phyloP scores from a whole-genome alignment of 2,329 filamentous ascomycete species.

The Drechslerella coelobrocha region DNA sequence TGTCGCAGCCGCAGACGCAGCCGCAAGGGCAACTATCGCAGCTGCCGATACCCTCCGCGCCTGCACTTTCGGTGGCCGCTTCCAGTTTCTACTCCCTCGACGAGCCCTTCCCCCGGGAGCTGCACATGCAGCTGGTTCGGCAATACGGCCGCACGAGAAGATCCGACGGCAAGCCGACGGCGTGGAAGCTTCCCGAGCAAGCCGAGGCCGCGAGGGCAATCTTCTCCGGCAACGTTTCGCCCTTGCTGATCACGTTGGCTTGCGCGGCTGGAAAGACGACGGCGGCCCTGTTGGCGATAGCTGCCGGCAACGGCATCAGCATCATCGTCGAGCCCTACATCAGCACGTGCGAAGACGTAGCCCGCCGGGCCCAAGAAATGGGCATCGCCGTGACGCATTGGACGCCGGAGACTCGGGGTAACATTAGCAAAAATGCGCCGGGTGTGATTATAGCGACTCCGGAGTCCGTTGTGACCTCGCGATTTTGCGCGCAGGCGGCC shows the following conservation, averaged over 20 bases:
- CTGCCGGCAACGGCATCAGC: slow-evolving; percentile 4
- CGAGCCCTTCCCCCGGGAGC: background rate
- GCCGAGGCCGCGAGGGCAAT: slow-evolving; percentile 8
- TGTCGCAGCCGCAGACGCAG: too few relatives aligned
- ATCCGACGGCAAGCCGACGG: background rate
- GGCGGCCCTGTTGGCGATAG: background rate
- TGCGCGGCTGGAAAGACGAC: slow-evolving; percentile 13
- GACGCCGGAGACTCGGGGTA: background rate
- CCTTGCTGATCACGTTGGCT: background rate
- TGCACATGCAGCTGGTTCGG: background rate
- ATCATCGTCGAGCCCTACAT: slow-evolving; percentile 15
- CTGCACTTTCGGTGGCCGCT: too few relatives aligned
- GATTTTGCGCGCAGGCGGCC: background rate
- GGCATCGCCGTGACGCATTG: slow-evolving; percentile 8
- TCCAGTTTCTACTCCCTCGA: too few relatives aligned
- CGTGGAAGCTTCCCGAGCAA: slow-evolving; percentile 9
- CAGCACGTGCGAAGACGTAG: slow-evolving; percentile 6
- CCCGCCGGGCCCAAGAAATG: background rate
- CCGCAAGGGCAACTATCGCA: too few relatives aligned
- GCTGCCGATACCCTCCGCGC: too few relatives aligned
- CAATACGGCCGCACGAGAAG: background rate
- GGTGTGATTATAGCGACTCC: slow-evolving; percentile 11
- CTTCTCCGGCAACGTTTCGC: slow-evolving; percentile 2
- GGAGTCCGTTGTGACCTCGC: background rate
- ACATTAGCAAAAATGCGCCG: background rate